These are phyloP conservation scores for Phytophthora ohioensis DNA, from an alignment of 352 stramenopile species.

Conservation along the genomic window DNA sequence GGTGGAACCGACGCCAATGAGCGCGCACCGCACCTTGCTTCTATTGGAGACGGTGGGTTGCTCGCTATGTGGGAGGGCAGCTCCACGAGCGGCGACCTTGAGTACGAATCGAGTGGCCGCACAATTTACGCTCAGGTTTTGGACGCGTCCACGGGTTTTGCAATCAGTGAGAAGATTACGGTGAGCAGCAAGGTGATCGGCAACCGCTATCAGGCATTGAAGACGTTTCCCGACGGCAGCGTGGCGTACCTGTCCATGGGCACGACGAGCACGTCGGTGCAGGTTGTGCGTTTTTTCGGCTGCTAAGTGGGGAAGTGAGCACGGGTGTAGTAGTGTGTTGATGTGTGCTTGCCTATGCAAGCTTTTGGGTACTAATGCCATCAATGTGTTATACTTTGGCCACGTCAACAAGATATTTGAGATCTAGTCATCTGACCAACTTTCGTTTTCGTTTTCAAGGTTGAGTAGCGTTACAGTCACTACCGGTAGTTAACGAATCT, in stretches of 20 bases:
- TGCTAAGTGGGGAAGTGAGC: slow-evolving; percentile 32
- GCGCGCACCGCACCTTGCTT: slow-evolving; percentile 53
- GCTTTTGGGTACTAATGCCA: too few species aligned
- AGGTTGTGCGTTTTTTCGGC: slow-evolving; percentile 54
- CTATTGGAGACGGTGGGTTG: slow-evolving; percentile 50
- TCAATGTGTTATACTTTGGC: too few species aligned
- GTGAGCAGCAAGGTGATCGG: slow-evolving; percentile 57
- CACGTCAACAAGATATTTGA: too few species aligned
- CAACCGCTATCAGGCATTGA: slow-evolving; percentile 73
- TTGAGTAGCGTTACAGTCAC: too few species aligned
- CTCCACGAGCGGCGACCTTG: slow-evolving; percentile 44
- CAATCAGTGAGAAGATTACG: not conserved
- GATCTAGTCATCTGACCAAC: too few species aligned
- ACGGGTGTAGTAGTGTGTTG: too few species aligned
- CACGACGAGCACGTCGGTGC: slow-evolving; percentile 44
- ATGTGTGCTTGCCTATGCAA: too few species aligned
- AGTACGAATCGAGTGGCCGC: slow-evolving; percentile 13
- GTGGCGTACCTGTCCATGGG: slow-evolving; percentile 63
- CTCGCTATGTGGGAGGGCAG: slow-evolving; percentile 62
- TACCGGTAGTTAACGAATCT: too few species aligned
- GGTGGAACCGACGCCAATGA: slow-evolving; percentile 57
- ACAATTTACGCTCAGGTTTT: slow-evolving; percentile 63
- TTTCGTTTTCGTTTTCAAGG: too few species aligned
- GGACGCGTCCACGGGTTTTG: slow-evolving; percentile 41
- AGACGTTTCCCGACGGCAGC: slow-evolving; percentile 52